Evolutionary conservation across 2,329 filamentous ascomycete species (phyloP), one percentile per base, ranked within the genome.

Genomic region (Ophiocordyceps camponoti-saundersi): DNA sequence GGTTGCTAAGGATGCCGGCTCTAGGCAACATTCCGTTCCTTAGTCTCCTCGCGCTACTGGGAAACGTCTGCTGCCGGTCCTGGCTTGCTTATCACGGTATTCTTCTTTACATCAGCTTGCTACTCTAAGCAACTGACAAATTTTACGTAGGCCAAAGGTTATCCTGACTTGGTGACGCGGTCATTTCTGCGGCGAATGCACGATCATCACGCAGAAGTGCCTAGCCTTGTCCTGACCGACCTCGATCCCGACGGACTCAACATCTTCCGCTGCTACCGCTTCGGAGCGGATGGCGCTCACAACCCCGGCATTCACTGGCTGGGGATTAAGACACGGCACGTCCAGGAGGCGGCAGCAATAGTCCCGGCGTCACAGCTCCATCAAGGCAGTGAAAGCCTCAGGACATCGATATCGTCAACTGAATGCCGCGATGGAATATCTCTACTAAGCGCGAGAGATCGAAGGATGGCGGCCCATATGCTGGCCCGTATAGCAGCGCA

Each of bases 221-320:
- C 76, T 2, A 73, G 85, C 7, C 71, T 77, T 46, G 75, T 71
- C 0, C 65, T 92, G 0, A 72, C 85, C 2, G 86, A 93, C 55
- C 85, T 76, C 49, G 85, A 92, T 53, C 84, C 85, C 0, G 77
- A 90, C 51, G 85, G 86, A 0, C 61, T 90, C 26, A 74, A 73
- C 3, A 92, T 93, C 40, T 66, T 86, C 52, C 74, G 74, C 5
- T 86, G 79, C 16, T 92, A 89, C 65, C 82, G 79, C 51, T 66
- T 79, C 50, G 82, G 83, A 7, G 85, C 82, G n/a, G 66, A 65
- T 15, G 67, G 69, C 8, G 65, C 70, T 1, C 65, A 63, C 0
- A 66, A 79, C 0, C 68, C 72, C 0, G 59, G 60, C 0, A 62
- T 88, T 0, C 61, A 63, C 42, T 86, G 82, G 80, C 66, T 90